Base-by-base conservation (phyloP, 176 grass and related monocot species). In the Oryza brachyantha region DNA sequence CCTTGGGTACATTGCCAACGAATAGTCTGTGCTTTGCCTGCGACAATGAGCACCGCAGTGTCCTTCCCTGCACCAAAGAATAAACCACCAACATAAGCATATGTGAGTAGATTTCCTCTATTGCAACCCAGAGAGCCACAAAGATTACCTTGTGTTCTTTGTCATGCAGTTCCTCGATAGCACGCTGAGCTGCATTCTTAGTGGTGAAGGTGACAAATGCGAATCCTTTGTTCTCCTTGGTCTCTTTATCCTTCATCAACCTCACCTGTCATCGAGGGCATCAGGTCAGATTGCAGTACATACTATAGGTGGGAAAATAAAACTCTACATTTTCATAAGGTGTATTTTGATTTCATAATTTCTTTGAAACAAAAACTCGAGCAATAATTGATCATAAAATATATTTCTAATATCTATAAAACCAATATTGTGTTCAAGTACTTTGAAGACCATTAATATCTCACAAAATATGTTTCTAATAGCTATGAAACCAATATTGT, bases 11-110 rank as follows among this genome's bases (percentile, higher is more conserved):
- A 85, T 99, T 99, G 29, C 96, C 96, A 31, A 99, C 48, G 19
- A 99, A 99, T 31, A 99, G 85, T 34, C 96, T 85, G 78, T 95
- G 96, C 58, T 99, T 99, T 52, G 88, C 92, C 84, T 99, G 92
- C 0, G 96, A 91, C 63, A 93, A 65, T 35, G 96, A 99, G 81
- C 96, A 99, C 42, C 96, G 89, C 88, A 99, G 70, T 21, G 88
- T 93, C 81, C 96, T 92, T 58, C 92, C 96, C 96, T 99, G 69
- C 75, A 89, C 35, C 25, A 63, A 46, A 46, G 6, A 52, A 17
- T 0, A 52, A 86, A 59, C 1, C 72, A 82, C 2, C 21, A 26
- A 43, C 11, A 72, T 58, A 67, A 85, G 31, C 25, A 63, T 39
- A 29, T 2, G 12, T 24, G 21, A 52, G n/a, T 13, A 24, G 2